Evolutionary conservation across 2,329 filamentous ascomycete species (phyloP), one percentile per base, ranked within the genome.

Genomic region (Alternaria atra): DNA sequence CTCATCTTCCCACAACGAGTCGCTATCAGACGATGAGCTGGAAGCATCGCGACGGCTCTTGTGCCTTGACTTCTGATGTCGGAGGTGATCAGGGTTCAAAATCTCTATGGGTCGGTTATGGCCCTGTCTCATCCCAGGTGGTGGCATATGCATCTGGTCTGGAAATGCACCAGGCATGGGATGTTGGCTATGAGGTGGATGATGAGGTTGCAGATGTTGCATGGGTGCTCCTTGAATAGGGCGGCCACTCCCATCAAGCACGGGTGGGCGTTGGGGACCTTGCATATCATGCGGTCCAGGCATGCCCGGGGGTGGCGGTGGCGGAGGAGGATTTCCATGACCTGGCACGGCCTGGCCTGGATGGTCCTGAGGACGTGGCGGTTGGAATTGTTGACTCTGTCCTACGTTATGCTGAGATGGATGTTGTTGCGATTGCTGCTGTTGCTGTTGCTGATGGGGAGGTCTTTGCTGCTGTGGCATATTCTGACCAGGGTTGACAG

Each of bases 121-220:
- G 2, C 56, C 60, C 5, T 50, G 55, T 34, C 61, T 64, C 54
- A 63, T 57, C 5, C 57, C 55, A 25, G 44, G 25, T 25, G 35
- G 50, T 55, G n/a, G 57, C 57, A 43, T 56, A 20, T 29, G 52
- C 17, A 56, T 46, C 6, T 58, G 13, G 17, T 55, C 63, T 30
- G 68, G 66, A n/a, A 64, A 71, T 6, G 57, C 23, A 20, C 65
- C 67, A 35, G 72, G 65, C 65, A 71, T 72, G 9, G 39, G 23
- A 37, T 39, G 25, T 48, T 20, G 35, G 8, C 27, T 8, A 23
- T 13, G 30, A 5, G 42, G 29, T 4, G 37, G 20, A 58, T 10
- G 63, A 52, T 39, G 48, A 34, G 55, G 20, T 58, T 55, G 58
- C 47, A 39, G 64, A 32, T 48, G 63, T 23, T 57, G 70, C 52